phyloP scores from a whole-genome alignment of 345 rosid genomes.

The Murraya paniculata region DNA sequence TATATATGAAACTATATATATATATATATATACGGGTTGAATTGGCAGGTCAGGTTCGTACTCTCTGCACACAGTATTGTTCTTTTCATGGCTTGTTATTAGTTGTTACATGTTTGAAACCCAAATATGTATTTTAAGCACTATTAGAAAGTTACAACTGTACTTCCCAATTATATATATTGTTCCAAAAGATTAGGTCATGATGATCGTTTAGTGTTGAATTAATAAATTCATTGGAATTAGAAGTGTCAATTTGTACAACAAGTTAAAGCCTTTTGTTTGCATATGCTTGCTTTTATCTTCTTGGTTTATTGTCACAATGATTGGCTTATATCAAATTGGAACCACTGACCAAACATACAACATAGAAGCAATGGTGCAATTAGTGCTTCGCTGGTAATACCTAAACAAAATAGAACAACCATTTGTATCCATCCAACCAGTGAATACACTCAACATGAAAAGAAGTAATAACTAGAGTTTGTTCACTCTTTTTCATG shows the following conservation, averaged over 20 bases:
- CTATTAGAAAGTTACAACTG: not conserved
- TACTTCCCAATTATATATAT: not conserved
- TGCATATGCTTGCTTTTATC: not conserved
- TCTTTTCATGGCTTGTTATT: too few species aligned
- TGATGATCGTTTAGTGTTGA: not conserved
- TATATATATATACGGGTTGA: slow-evolving; percentile 13
- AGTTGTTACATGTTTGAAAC: too few species aligned
- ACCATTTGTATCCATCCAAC: too few species aligned
- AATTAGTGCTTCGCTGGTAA: not conserved
- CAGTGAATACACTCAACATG: too few species aligned
- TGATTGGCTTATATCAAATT: not conserved
- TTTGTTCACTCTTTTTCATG: too few species aligned
- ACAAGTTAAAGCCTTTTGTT: not conserved
- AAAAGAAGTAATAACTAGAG: too few species aligned
- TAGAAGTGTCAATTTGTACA: not conserved
- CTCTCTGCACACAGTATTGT: not conserved
- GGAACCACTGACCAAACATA: too few species aligned
- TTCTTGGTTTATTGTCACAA: not conserved
- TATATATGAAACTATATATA: not conserved
- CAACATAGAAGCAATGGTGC: not conserved
- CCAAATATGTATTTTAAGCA: too few species aligned
- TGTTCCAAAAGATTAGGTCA: not conserved
- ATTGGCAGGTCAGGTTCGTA: slow-evolving; percentile 10
- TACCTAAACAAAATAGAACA: not conserved
- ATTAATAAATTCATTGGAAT: not conserved